Conservation (phyloP, 805 yeast genomes). For the Deakozyma indianensis region DNA sequence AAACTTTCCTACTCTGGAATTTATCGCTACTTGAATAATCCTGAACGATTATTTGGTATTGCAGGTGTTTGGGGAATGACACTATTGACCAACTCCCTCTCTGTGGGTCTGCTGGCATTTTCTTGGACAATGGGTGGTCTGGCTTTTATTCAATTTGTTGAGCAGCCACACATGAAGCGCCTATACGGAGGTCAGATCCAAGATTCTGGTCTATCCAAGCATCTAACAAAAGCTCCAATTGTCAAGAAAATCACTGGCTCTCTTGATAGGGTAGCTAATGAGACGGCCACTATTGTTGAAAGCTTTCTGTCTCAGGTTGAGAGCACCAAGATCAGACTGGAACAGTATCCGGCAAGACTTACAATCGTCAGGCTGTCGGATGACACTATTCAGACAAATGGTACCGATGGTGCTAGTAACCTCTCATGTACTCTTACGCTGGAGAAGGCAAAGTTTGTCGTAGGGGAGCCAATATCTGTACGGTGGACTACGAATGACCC, state of each 20-base stretch:
- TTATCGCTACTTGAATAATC: constrained; percentile 68
- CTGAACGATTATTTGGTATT: constrained; percentile 65
- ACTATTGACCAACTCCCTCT: constrained; percentile 36
- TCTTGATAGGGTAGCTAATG: constrained; percentile 25
- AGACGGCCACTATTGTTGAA: constrained; percentile 31
- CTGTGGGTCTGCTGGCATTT: constrained; percentile 36
- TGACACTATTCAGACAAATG: constrained; percentile 6
- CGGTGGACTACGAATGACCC: constrained; percentile 30
- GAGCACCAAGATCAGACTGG: constrained; percentile 21
- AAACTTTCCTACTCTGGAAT: constrained; percentile 64
- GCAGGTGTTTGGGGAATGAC: constrained; percentile 68
- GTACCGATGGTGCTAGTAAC: constrained; percentile 1
- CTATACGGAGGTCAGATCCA: constrained; percentile 52
- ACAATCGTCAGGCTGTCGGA: constrained; percentile 19
- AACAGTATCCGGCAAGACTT: constrained; percentile 21
- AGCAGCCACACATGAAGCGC: constrained; percentile 62
- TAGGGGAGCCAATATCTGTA: constrained; percentile 43
- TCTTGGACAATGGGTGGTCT: constrained; percentile 57
- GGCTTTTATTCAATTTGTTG: constrained; percentile 56
- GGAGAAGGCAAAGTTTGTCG: constrained; percentile 6
- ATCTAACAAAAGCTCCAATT: constrained; percentile 14
- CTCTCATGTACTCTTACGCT: constrained; percentile 12
- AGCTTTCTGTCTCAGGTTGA: constrained; percentile 4
- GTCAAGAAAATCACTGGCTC: constrained; percentile 18
- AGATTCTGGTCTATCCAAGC: constrained; percentile 30